Base-by-base conservation (phyloP, 148 eudicot species). In the Arctostaphylos glauca region DNA sequence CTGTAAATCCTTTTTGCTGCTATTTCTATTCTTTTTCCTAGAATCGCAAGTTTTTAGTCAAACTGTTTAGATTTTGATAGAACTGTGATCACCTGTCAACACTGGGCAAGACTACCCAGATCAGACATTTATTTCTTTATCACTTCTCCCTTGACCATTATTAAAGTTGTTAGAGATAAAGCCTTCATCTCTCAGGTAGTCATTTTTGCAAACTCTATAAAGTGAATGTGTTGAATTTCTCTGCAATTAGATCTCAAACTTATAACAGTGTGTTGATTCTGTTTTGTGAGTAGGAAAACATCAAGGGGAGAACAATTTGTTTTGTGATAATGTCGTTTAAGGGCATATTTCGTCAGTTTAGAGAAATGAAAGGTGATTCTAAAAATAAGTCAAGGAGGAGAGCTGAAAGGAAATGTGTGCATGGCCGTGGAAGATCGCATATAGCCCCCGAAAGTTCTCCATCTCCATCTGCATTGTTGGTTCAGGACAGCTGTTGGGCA, bases 401-500 rank as follows among this genome's bases (percentile, higher is more conserved):
- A 55, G 74, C 73, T 14, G 80, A 86, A 52, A 80, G 81, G 64
- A 86, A 86, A 77, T 64, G 80, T 60, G 75, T 82, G 82, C 64
- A 18, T 73, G 83, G 81, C 49, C 72, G 82, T 59, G 84, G 85
- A 77, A 83, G 83, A 70, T 87, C 88, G 1, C 83, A 86, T 82
- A 83, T 87, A 46, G 88, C 87, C 21, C 85, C 90, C 3, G 93
- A 87, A 66, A 80, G 83, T 25, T 70, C 84, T 41, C 46, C 86
- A 43, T 82, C 81, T 9, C 79, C 88, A 44, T 73, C 64, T 72
- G 74, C 81, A 49, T 44, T 44, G 44, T 44, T 49, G 56, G 75
- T 70, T 58, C 71, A 84, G 66, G 74, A 76, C 47, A 86, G 89
- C 84, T 75, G n/a, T 77, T 91, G 93, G 93, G 88, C 88, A 9